Evolutionary conservation across 768 basidiomycete genomes (phyloP).

Genomic region (Auricularia sp.): DNA sequence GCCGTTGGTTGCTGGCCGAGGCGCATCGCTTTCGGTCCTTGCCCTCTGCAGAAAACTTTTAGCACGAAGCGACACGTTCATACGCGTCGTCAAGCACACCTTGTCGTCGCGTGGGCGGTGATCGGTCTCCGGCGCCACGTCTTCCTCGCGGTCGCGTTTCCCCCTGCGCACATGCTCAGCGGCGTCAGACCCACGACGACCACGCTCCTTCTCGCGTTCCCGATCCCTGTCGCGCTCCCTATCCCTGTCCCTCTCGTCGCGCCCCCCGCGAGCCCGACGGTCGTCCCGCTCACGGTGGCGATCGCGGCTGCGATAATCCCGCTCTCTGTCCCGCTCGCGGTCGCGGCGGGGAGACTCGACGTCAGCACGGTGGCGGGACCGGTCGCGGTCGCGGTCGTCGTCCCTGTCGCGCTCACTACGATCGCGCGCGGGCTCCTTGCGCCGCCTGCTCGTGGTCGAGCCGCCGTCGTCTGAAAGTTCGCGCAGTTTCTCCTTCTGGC

Average conservation of each 20-base stretch:
- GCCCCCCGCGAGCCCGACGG: slow-evolving; percentile 28
- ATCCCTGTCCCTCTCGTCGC: slow-evolving; percentile 22
- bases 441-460: slow-evolving; percentile 67
- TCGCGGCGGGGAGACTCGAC: slow-evolving; percentile 39
- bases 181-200: slow-evolving; percentile 2
- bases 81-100: slow-evolving; percentile 1
- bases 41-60: background rate
- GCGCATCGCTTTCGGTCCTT: background rate
- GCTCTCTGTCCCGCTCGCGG: slow-evolving; percentile 16
- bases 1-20: background rate
- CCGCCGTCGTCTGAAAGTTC: slow-evolving; percentile 73
- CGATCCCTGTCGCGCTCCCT: slow-evolving; percentile 39
- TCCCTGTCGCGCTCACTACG: slow-evolving; percentile 1
- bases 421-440: slow-evolving; percentile 56
- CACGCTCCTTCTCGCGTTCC: slow-evolving; percentile 22
- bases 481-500: slow-evolving; percentile 79
- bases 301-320: slow-evolving; percentile 19
- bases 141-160: slow-evolving; percentile 21
- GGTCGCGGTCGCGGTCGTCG: slow-evolving; percentile 12
- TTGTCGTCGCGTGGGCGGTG: slow-evolving; percentile 28
- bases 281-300: slow-evolving; percentile 36
- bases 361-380: slow-evolving; percentile 20
- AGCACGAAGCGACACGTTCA: background rate
- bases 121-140: slow-evolving; percentile 24
- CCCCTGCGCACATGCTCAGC: slow-evolving; percentile 4